Conservation (phyloP, 1,284 basidiomycete genomes). For the Heterobasidion irregulare region DNA sequence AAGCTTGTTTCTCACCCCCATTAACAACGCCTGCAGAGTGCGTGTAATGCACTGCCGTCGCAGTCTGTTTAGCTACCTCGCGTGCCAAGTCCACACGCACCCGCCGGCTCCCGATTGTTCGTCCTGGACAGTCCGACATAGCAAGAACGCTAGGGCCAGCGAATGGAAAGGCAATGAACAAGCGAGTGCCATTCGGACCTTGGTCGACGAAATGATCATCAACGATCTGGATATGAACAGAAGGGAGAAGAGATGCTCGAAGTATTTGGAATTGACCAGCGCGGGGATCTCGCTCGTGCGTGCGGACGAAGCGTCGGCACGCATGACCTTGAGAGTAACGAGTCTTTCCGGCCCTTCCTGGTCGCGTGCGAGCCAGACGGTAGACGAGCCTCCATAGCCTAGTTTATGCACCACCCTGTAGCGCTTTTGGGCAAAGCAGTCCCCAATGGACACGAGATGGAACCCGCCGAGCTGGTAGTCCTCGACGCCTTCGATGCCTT, state of each 20-base stretch:
- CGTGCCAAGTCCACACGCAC: constrained; percentile 19
- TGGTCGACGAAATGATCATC: constrained; percentile 21
- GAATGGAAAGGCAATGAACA: constrained; percentile 22
- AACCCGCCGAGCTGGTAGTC: constrained; percentile 26
- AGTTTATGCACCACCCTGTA: constrained; percentile 30
- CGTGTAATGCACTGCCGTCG: constrained; percentile 18
- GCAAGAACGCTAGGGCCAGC: constrained; percentile 24
- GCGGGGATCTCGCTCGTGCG: constrained; percentile 16
- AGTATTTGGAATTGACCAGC: constrained; percentile 16
- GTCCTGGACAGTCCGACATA: constrained; percentile 22
- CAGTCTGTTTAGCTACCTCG: constrained; percentile 22
- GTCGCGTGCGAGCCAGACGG: constrained; percentile 31
- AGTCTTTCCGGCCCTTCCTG: constrained; percentile 14
- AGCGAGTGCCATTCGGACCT: constrained; percentile 17
- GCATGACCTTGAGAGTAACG: constrained; percentile 27
- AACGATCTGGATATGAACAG: constrained; percentile 13
- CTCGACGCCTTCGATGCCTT: constrained; percentile 24
- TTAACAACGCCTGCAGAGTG: constrained; percentile 24
- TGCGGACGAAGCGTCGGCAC: constrained; percentile 20
- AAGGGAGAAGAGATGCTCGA: constrained; percentile 7
- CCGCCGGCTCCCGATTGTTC: constrained; percentile 19
- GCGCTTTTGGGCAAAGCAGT: constrained; percentile 21
- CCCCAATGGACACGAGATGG: constrained; percentile 27
- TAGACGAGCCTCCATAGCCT: constrained; percentile 29
- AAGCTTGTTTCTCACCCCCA: constrained; percentile 19